Conservation (phyloP, 352 stramenopile species). For the Phytophthora sp. region DNA sequence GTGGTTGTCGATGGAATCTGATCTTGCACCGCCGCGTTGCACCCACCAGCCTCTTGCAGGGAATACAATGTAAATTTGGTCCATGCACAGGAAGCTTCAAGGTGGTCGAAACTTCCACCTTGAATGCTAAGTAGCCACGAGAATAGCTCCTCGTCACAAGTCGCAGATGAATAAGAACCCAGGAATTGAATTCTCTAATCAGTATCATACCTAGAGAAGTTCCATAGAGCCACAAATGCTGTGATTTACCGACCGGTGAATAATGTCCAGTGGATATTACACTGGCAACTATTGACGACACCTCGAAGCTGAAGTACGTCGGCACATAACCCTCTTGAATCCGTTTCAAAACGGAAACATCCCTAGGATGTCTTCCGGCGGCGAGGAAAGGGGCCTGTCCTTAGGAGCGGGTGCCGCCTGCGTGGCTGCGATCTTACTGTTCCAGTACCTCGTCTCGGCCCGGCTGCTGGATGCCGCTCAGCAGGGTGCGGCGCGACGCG, state of each 20-base stretch:
- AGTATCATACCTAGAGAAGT: too few relatives aligned
- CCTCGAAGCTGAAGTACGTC: slow-evolving; percentile 4
- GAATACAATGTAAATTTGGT: slow-evolving; percentile 21
- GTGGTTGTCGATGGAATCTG: too few relatives aligned
- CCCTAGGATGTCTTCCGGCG: slow-evolving; percentile 13
- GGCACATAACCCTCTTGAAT: slow-evolving; percentile 4
- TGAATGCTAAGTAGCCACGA: slow-evolving; percentile 1
- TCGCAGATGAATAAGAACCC: slow-evolving; percentile 36
- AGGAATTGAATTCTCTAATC: slow-evolving; percentile 20
- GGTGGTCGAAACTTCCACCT: slow-evolving; percentile 15
- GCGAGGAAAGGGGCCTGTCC: slow-evolving; percentile 10
- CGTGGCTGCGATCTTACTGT: slow-evolving; percentile 39
- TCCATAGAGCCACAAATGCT: too few relatives aligned
- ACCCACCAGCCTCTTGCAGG: slow-evolving; percentile 27
- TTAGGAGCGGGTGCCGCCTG: slow-evolving; percentile 22
- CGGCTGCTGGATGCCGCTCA: background rate
- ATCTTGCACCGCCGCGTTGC: slow-evolving; percentile 3
- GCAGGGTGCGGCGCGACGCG: slow-evolving; percentile 16
- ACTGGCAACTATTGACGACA: slow-evolving; percentile 30
- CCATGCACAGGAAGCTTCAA: slow-evolving; percentile 7
- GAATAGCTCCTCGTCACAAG: slow-evolving; percentile 33
- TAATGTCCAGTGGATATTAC: slow-evolving; percentile 28
- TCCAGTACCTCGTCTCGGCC: slow-evolving; percentile 47
- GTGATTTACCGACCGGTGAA: too few relatives aligned
- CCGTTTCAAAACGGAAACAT: slow-evolving; percentile 19